A percentile compares a stretch with the other conserved stretches of the same genome.
phyloP scores from a whole-genome alignment of 2,329 filamentous ascomycete species.

The Arachnopeziza araneosa region DNA sequence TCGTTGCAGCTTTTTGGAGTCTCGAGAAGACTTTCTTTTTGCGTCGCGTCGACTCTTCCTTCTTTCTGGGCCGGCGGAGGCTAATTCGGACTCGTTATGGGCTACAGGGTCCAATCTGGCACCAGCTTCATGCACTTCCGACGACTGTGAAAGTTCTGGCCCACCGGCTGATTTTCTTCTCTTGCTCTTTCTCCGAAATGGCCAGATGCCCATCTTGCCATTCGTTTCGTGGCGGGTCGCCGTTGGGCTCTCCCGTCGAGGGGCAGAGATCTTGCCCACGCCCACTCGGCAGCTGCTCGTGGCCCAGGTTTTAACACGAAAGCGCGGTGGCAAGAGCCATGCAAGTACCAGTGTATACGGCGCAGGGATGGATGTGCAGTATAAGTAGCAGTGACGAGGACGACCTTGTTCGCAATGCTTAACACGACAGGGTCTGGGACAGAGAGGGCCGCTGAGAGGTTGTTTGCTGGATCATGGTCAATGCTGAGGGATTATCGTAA shows the following conservation, averaged over 20 bases:
- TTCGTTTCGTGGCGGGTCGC: constrained; percentile 16
- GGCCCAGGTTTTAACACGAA: constrained; percentile 11
- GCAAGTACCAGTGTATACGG: constrained; percentile 6
- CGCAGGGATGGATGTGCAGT: constrained; percentile 5
- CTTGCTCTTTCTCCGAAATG: constrained; percentile 69
- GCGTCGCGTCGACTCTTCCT: constrained; percentile 32
- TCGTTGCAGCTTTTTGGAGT: constrained; percentile 32
- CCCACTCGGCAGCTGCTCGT: background rate
- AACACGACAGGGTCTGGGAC: constrained; percentile 9
- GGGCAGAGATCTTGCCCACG: background rate
- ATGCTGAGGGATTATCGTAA: constrained; percentile 2
- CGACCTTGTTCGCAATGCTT: constrained; percentile 15
- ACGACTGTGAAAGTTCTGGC: constrained; percentile 46
- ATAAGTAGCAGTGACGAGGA: constrained; percentile 13
- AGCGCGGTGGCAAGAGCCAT: constrained; percentile 19
- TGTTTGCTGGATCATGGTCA: constrained; percentile 24
- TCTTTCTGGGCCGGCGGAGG: constrained; percentile 26
- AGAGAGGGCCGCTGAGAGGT: constrained; percentile 7
- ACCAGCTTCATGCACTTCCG: constrained; percentile 39
- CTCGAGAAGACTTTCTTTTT: constrained; percentile 27
- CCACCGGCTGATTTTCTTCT: constrained; percentile 51
- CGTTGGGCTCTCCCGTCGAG: constrained; percentile 2
- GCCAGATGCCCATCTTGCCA: constrained; percentile 70
- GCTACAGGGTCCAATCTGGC: constrained; percentile 23
- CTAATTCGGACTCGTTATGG: constrained; percentile 31